These are phyloP conservation scores for Apophysomyces trapeziformis DNA, from an alignment of 371 early-diverging fungal species.

Conservation along the genomic window DNA sequence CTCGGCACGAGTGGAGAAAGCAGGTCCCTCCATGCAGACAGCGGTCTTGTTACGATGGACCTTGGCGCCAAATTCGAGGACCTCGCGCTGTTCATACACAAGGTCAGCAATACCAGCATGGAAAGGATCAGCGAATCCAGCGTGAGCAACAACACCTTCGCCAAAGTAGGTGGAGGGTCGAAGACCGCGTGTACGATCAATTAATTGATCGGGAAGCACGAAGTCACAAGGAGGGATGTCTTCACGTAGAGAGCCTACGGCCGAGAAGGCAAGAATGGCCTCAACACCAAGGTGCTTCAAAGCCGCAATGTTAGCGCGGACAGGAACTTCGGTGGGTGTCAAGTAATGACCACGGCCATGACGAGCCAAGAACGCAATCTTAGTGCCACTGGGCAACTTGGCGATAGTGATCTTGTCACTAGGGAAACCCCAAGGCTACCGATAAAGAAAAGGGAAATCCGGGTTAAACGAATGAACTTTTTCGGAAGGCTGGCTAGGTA, in stretches of 20 bases:
- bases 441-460: background rate
- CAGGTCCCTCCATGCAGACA: slow-evolving; percentile 97
- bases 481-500: too few relatives aligned
- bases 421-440: slow-evolving; percentile 91
- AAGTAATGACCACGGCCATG: slow-evolving; percentile 93
- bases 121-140: slow-evolving; percentile 95
- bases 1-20: slow-evolving; percentile 96
- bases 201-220: slow-evolving; percentile 91
- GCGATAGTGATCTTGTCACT: slow-evolving; percentile 78
- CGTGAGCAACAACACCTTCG: slow-evolving; percentile 90
- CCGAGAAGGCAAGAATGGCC: slow-evolving; percentile 93
- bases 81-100: slow-evolving; percentile 61
- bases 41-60: slow-evolving; percentile 85
- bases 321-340: slow-evolving; percentile 90
- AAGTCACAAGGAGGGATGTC: slow-evolving; percentile 95
- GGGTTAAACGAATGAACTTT: background rate
- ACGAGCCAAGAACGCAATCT: slow-evolving; percentile 95
- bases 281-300: slow-evolving; percentile 92
- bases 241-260: slow-evolving; percentile 91
- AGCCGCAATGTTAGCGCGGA: slow-evolving; percentile 97
- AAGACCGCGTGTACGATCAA: slow-evolving; percentile 96
- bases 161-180: slow-evolving; percentile 90
- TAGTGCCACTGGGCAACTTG: slow-evolving; percentile 71
- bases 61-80: slow-evolving; percentile 47
- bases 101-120: slow-evolving; percentile 75